Conservation (phyloP, 805 yeast genomes). For the Hanseniaspora clermontiae region DNA sequence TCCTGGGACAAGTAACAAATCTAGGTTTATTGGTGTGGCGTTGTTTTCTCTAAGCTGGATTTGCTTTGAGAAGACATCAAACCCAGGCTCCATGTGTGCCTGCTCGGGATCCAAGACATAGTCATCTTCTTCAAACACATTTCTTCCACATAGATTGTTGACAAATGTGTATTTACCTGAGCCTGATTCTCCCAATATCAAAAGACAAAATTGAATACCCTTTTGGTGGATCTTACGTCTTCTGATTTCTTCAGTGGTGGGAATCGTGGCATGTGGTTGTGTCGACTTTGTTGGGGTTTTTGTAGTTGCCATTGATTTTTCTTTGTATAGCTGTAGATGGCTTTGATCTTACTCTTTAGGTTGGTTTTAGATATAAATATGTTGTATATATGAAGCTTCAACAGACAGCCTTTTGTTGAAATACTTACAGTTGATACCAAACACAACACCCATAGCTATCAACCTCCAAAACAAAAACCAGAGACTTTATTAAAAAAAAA, state of each 20-base stretch:
- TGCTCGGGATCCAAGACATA: slow-evolving; percentile 23
- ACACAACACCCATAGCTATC: too few relatives aligned
- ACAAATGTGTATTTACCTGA: slow-evolving; percentile 64
- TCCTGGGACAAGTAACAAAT: slow-evolving; percentile 59
- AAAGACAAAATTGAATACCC: slow-evolving; percentile 50
- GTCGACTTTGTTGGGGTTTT: background rate
- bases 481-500: too few relatives aligned
- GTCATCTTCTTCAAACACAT: slow-evolving; percentile 28
- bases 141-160: slow-evolving; percentile 49
- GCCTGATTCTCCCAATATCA: slow-evolving; percentile 63
- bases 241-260: slow-evolving; percentile 32
- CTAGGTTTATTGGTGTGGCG: slow-evolving; percentile 40
- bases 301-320: background rate
- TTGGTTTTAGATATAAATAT: too few relatives aligned
- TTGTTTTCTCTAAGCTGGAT: slow-evolving; percentile 48
- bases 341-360: too few relatives aligned
- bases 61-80: slow-evolving; percentile 37
- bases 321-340: too few relatives aligned
- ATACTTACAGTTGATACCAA: too few relatives aligned
- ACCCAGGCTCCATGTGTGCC: slow-evolving; percentile 29
- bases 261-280: background rate
- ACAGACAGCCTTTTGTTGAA: too few relatives aligned
- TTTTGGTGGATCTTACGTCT: slow-evolving; percentile 51
- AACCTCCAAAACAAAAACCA: background rate
- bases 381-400: too few relatives aligned